Evolutionary conservation across 768 basidiomycete species (phyloP), one percentile per base, ranked within the genome.

Genomic region (Russula vinacea): DNA sequence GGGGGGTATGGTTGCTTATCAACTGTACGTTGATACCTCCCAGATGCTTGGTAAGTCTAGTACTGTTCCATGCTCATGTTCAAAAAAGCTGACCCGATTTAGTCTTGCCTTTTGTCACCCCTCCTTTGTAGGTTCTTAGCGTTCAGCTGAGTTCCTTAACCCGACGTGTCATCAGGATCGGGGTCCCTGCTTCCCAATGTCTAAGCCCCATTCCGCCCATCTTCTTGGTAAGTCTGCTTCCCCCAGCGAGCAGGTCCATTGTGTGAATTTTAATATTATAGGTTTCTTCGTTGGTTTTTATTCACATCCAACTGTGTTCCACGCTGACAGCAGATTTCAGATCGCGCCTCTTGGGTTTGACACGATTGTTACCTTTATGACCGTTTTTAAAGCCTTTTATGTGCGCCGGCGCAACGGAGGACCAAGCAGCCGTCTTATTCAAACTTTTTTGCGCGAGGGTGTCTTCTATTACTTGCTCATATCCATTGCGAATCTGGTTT

Each of bases 401-500:
- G 91, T 92, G 68, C 86, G 89, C 61, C 81, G 87, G 68, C 83
- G 83, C 66, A 89, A 84, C 66, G 89, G 89, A 35, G 86, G 87
- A 22, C 84, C 89, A 42, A 90, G 83, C 70, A 92, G 88, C 72
- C 81, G 85, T 51, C 81, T 92, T 50, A 90, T 92, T 60, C 89
- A 91, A 72, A 92, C 90, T 37, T 92, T 92, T 74, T 79, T 92
- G 68, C 87, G 88, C 57, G 90, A 92, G 79, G 90, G 90, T 66
- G 85, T 92, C 65, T 92, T 91, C 73, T 92, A 92, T 71, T 92
- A 90, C 71, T 81, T 92, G 64, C 74, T 92, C 67, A 92, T 92
- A 72, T 91, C 90, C n/a, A 84, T 91, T 56, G 90, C 90, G 54
- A 92, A 92, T 76, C 76, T 92, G 78, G 81, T 81, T 60, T 65